These are phyloP conservation scores for Verticillium klebahnii DNA, from an alignment of 2,329 filamentous ascomycete species.

Conservation along the genomic window DNA sequence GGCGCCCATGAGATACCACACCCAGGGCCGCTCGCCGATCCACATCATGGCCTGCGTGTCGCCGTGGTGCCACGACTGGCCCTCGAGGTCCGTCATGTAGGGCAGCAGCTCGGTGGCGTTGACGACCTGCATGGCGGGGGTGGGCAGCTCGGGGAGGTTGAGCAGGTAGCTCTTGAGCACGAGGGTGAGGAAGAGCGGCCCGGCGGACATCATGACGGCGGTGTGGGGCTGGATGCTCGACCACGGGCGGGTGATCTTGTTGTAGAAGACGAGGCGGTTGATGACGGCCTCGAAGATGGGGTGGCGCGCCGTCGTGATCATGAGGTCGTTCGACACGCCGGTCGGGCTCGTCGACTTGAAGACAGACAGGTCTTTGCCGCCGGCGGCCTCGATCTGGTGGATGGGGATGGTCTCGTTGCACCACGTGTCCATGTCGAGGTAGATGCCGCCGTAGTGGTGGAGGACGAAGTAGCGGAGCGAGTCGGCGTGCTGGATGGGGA, in stretches of 20 bases:
- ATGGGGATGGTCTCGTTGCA: slow-evolving; percentile 23
- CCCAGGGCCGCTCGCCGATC: slow-evolving; percentile 32
- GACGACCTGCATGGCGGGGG: slow-evolving; percentile 21
- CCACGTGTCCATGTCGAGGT: slow-evolving; percentile 52
- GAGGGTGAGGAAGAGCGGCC: slow-evolving; percentile 70
- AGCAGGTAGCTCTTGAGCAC: slow-evolving; percentile 71
- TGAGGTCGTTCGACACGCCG: slow-evolving; percentile 76
- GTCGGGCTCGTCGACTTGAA: slow-evolving; percentile 59
- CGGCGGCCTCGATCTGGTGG: slow-evolving; percentile 18
- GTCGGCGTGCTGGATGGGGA: slow-evolving; percentile 69
- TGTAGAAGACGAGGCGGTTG: slow-evolving; percentile 55
- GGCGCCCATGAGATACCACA: slow-evolving; percentile 23
- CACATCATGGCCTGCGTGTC: slow-evolving; percentile 44
- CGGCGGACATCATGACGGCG: slow-evolving; percentile 75
- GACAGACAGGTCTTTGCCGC: slow-evolving; percentile 6
- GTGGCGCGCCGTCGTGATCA: slow-evolving; percentile 68
- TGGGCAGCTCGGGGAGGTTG: slow-evolving; percentile 30
- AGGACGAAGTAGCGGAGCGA: slow-evolving; percentile 71
- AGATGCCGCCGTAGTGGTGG: slow-evolving; percentile 67
- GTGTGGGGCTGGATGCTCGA: slow-evolving; percentile 59
- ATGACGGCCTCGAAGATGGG: slow-evolving; percentile 71
- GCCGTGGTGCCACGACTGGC: slow-evolving; percentile 39
- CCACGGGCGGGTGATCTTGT: slow-evolving; percentile 60
- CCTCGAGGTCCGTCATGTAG: slow-evolving; percentile 31
- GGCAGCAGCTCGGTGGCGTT: slow-evolving; percentile 17